Conservation (phyloP, 306 rosid genomes). For the Corylus americana region DNA sequence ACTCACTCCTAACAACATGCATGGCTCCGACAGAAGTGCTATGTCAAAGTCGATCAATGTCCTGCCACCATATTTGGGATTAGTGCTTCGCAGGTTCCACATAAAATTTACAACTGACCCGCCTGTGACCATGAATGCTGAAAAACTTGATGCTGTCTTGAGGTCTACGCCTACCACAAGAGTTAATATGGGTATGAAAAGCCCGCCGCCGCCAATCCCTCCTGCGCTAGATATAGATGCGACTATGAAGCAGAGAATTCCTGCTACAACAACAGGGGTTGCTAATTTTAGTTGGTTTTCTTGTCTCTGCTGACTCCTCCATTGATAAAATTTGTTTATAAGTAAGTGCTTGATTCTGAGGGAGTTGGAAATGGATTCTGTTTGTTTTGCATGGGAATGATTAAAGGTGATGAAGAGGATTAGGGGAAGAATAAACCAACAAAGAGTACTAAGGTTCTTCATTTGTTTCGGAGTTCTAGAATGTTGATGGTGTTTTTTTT, state of each 20-base stretch:
- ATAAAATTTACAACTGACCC: conserved; percentile 75
- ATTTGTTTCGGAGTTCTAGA: background rate
- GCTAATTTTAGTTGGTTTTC: conserved; percentile 38
- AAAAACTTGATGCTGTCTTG: conserved; percentile 73
- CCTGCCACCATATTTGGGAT: conserved; percentile 49
- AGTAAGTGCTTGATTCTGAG: conserved; percentile 22
- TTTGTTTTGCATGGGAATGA: conserved; percentile 56
- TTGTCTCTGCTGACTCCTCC: conserved; percentile 24
- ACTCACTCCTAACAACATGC: conserved; percentile 83
- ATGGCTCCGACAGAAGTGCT: conserved; percentile 74
- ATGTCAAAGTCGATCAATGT: conserved; percentile 67
- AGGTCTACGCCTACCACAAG: conserved; percentile 71
- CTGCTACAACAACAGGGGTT: conserved; percentile 44
- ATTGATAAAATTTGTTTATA: conserved; percentile 29
- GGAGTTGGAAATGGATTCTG: conserved; percentile 39
- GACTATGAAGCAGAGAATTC: conserved; percentile 58
- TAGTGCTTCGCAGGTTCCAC: conserved; percentile 42
- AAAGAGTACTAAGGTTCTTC: conserved; percentile 28
- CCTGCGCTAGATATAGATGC: conserved; percentile 83
- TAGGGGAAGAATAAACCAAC: conserved; percentile 35
- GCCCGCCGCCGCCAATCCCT: conserved; percentile 88
- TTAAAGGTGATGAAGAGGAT: conserved; percentile 31
- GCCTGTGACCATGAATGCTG: conserved; percentile 95
- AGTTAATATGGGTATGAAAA: conserved; percentile 70
- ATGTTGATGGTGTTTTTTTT: too few species aligned